Conservation (phyloP, 306 rosid genomes). For the Medicago lupulina region DNA sequence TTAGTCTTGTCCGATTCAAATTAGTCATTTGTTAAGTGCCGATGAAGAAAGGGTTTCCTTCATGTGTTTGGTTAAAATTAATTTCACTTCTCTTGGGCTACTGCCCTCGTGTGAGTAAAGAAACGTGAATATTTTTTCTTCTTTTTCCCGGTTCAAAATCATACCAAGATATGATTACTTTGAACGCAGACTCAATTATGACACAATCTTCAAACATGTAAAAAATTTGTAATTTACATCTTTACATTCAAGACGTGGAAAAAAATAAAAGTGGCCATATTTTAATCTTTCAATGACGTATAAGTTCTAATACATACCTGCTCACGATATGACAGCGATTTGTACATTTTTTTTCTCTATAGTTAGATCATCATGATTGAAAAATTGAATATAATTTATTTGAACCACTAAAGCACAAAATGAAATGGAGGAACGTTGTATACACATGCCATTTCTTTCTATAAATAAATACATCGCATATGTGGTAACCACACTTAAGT, state of each 20-base stretch:
- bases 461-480: not conserved
- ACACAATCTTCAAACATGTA: not conserved
- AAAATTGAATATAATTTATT: not conserved
- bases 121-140: too few relatives aligned
- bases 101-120: too few relatives aligned
- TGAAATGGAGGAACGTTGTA: not conserved
- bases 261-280: not conserved
- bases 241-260: too few relatives aligned
- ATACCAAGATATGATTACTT: too few relatives aligned
- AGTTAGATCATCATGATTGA: not conserved
- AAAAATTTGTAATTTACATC: not conserved
- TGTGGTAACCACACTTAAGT: not conserved
- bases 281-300: not conserved
- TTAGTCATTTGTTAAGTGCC: too few relatives aligned
- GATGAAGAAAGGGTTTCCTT: too few relatives aligned
- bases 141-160: too few relatives aligned
- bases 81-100: too few relatives aligned
- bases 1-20: too few relatives aligned
- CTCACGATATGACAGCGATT: not conserved
- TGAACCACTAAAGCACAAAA: not conserved
- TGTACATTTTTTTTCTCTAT: not conserved
- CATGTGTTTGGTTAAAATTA: too few relatives aligned
- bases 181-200: too few relatives aligned
- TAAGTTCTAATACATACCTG: not conserved
- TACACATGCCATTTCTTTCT: not conserved